Conservation (phyloP, 495 filamentous ascomycete genomes). For the Cercophora samala region DNA sequence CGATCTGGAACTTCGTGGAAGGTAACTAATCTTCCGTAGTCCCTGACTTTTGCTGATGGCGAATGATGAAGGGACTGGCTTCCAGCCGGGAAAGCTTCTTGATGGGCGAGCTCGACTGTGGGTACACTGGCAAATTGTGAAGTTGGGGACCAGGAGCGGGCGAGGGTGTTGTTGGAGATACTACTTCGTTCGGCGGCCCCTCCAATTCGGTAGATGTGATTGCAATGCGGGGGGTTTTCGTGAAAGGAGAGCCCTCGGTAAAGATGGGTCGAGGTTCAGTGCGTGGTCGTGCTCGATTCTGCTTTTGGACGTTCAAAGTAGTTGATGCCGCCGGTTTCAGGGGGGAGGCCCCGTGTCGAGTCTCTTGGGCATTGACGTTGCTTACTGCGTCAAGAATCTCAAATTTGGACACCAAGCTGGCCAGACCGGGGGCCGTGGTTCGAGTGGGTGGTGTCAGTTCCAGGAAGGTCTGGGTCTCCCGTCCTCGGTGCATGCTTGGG, state of each 20-base stretch:
- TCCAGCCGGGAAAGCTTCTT: neutral
- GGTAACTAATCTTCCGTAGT: slow-evolving; percentile 4
- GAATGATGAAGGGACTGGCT: neutral
- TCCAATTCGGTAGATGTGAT: neutral
- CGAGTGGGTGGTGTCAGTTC: slow-evolving; percentile 9
- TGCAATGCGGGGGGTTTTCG: slow-evolving; percentile 10
- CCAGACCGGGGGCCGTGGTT: slow-evolving; percentile 23
- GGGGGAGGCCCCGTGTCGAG: slow-evolving; percentile 10
- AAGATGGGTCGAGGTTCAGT: slow-evolving; percentile 6
- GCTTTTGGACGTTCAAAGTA: neutral
- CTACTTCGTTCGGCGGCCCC: slow-evolving; percentile 7
- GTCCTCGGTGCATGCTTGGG: slow-evolving; percentile 15
- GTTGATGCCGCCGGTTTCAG: neutral
- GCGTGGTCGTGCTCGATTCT: slow-evolving; percentile 1
- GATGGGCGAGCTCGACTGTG: neutral
- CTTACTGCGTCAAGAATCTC: slow-evolving; percentile 40
- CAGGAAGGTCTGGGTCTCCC: slow-evolving; percentile 6
- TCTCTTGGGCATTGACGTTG: slow-evolving; percentile 18
- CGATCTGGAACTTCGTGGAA: neutral
- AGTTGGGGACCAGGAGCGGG: neutral
- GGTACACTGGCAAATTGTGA: neutral
- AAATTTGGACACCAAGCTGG: slow-evolving; percentile 40
- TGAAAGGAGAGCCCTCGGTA: slow-evolving; percentile 2
- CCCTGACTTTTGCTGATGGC: neutral
- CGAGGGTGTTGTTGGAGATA: slow-evolving; percentile 14